Evolutionary conservation across 352 stramenopile species (phyloP), one percentile per base, ranked within the genome.

Genomic region (Pythium brassicae): DNA sequence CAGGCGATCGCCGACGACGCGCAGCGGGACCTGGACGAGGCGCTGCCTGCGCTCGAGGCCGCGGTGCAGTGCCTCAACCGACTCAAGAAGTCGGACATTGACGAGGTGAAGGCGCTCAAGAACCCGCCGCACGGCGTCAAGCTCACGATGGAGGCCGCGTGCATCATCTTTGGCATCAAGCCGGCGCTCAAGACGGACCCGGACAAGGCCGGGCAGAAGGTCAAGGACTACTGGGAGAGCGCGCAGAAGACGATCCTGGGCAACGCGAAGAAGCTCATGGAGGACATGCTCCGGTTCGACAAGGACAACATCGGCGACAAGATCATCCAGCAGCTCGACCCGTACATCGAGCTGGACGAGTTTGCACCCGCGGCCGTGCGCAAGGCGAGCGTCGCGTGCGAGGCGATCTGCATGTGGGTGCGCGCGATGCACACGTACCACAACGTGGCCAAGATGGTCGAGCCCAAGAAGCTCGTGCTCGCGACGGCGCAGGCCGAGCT

Each of bases 111-210:
- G 35, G 81, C 85, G 0, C 70, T 95, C 9, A 94, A 93, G 64
- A 97, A 96, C 46, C 86, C 86, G 3, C 87, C 85, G 2, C 77
- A 93, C 26, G 82, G 81, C n/a, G 83, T 95, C 0, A 82, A 80
- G 37, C 65, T 96, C 14, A 97, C 91, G 2, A 96, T 97, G 86
- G 85, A 96, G 59, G 86, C 90, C 5, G 89, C 85, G 5, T 98
- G 92, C 54, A 97, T 98, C 58, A 97, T 97, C 69, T 98, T 98
- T 62, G 82, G 83, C 23, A 94, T 98, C 63, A 98, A 98, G 56
- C 92, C 84, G 1, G 78, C 74, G 7, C 86, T 92, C 62, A 93
- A 94, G 54, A 85, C 83, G 0, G 83, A 95, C 48, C 86, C 92
- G 0, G 90, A 98, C 57, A 97, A 96, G 61, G 71, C 89, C 17